A percentile compares a stretch with the other conserved stretches of the same genome.
Conservation (phyloP, 495 filamentous ascomycete species). For the Penicillium flavigenum region DNA sequence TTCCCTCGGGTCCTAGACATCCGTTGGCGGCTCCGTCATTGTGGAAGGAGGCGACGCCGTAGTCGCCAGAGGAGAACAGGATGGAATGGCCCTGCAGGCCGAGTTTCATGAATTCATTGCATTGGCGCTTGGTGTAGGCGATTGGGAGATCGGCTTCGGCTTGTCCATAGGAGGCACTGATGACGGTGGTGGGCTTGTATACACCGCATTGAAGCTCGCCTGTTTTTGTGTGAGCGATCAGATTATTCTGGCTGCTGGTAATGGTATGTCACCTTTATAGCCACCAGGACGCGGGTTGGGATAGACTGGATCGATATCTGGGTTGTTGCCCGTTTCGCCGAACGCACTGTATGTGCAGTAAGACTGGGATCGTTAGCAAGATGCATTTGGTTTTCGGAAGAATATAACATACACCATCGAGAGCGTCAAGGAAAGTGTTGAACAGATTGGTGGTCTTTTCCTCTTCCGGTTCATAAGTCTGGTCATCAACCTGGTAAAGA, state of each 20-base stretch:
- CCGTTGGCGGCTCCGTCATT: constrained; percentile 30
- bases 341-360: constrained; percentile 38
- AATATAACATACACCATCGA: constrained; percentile 48
- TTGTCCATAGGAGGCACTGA: constrained; percentile 59
- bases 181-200: constrained; percentile 60
- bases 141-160: constrained; percentile 52
- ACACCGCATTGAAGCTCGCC: constrained; percentile 58
- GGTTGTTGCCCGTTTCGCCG: constrained; percentile 47
- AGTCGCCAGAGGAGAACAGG: constrained; percentile 61
- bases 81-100: constrained; percentile 62
- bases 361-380: constrained; percentile 19
- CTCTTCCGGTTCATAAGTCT: constrained; percentile 38
- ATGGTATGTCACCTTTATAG: constrained; percentile 46
- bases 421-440: constrained; percentile 54
- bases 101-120: constrained; percentile 64
- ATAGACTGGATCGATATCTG: constrained; percentile 50
- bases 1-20: constrained; percentile 42
- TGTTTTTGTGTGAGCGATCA: not conserved
- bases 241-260: not conserved
- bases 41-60: constrained; percentile 52
- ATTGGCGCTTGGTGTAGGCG: constrained; percentile 55
- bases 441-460: constrained; percentile 46
- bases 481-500: constrained; percentile 57
- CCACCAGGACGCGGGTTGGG: constrained; percentile 52
- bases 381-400: not conserved